These are phyloP conservation scores for Neonectria neomacrospora DNA, from an alignment of 2,329 filamentous ascomycete genomes.

Conservation along the genomic window DNA sequence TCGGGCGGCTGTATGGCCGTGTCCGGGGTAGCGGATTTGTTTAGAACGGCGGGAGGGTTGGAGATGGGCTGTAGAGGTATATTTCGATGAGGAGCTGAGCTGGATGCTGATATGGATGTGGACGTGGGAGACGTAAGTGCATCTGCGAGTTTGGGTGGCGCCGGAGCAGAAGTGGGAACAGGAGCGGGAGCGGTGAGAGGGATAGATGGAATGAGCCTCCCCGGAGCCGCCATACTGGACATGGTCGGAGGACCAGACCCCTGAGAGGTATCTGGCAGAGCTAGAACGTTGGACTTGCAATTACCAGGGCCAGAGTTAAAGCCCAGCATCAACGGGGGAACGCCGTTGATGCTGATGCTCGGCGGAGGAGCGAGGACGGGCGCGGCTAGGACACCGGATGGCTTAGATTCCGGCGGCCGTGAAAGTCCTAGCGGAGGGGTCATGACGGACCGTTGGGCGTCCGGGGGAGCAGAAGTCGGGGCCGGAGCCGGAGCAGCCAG, in stretches of 20 bases:
- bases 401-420: slow-evolving; percentile 41
- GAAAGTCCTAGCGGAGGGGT: slow-evolving; percentile 39
- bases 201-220: slow-evolving; percentile 29
- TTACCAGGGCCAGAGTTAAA: slow-evolving; percentile 24
- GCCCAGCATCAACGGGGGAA: slow-evolving; percentile 44
- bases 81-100: slow-evolving; percentile 7
- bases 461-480: slow-evolving; percentile 23
- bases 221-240: slow-evolving; percentile 32
- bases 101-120: slow-evolving; percentile 10
- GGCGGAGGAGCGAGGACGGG: slow-evolving; percentile 53
- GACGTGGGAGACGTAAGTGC: not conserved
- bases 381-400: slow-evolving; percentile 51
- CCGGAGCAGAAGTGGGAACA: slow-evolving; percentile 9
- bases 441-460: slow-evolving; percentile 23
- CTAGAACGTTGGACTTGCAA: slow-evolving; percentile 58
- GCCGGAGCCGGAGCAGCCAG: slow-evolving; percentile 25
- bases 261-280: slow-evolving; percentile 56
- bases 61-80: slow-evolving; percentile 22
- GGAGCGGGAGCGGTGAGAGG: slow-evolving; percentile 14
- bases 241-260: slow-evolving; percentile 34
- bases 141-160: slow-evolving; percentile 14
- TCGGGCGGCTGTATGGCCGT: slow-evolving; percentile 34
- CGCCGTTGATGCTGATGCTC: slow-evolving; percentile 42
- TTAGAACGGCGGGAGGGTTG: slow-evolving; percentile 16
- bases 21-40: slow-evolving; percentile 23